Evolutionary conservation across 1,284 basidiomycete genomes (phyloP), one percentile per base, ranked within the genome.

Genomic region (Rhodotorula mucilaginosa): DNA sequence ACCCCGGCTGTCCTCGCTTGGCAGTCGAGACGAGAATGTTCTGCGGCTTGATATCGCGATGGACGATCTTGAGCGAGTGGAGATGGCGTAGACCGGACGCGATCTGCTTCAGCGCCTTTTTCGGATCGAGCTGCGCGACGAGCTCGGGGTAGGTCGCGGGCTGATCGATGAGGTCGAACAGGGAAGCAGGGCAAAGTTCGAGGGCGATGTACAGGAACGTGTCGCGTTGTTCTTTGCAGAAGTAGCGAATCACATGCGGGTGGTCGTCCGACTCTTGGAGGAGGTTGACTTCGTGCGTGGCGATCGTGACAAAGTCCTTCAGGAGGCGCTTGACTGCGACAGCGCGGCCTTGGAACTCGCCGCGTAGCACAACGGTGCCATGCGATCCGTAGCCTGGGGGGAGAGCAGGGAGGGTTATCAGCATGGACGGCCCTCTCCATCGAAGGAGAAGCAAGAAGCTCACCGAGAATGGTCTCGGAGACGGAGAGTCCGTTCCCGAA

Each of bases 31-130:
- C 87, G 13, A 99, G 86, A 68, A 99, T 98, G 80, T 99, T 99
- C 82, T 97, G 95, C 6, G 96, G 96, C 80, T 99, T 99, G 82
- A 99, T 97, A 80, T 99, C 96, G 44, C 97, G 88, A 83, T 99
- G 97, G 31, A 99, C 89, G 75, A 99, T 92, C 82, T 97, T 97
- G 78, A 99, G 87, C 34, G 88, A 90, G 80, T 99, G 96, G 15
- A 99, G 84, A 81, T 98, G 94, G 66, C 89, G 86, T 68, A 99
- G 81, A 5, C 96, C 96, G 19, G 89, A 87, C 0, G 93, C 88
- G 72, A 99, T 90, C 81, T 99, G 93, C 64, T 85, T 85, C 71
- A 99, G 82, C 0, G 94, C 95, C 71, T 88, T 88, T 81, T 97
- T 97, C 15, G 92, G 89, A 65, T 96, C 90, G 79, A 96, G 91